Percentiles rank a stretch among this genome's conserved stretches.
Conservation (phyloP, 2,329 filamentous ascomycete species). For the Venturia oleaginea region DNA sequence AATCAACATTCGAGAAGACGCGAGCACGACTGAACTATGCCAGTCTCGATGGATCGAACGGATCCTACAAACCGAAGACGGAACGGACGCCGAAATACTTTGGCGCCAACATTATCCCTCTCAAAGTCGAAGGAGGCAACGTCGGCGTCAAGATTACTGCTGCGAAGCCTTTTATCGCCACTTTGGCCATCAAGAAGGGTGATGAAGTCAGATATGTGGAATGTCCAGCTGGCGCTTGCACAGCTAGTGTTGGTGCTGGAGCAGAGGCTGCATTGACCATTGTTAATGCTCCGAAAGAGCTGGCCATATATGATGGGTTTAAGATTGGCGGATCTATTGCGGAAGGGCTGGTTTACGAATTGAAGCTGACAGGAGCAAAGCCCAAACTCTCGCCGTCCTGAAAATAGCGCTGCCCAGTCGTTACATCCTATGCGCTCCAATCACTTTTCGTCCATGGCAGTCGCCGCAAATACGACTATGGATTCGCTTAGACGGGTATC, state of each 20-base stretch:
- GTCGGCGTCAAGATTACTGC: slow-evolving; percentile 28
- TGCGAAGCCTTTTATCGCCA: slow-evolving; percentile 31
- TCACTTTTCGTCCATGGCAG: too few relatives aligned
- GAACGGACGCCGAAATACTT: slow-evolving; percentile 39
- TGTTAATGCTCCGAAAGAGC: slow-evolving; percentile 38
- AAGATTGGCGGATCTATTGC: slow-evolving; percentile 1
- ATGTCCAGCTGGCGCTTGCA: background rate
- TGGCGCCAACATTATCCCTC: slow-evolving; percentile 42
- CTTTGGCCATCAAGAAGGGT: slow-evolving; percentile 30
- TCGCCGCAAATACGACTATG: too few relatives aligned
- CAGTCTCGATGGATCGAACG: slow-evolving; percentile 32
- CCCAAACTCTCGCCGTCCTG: background rate
- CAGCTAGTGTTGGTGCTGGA: background rate
- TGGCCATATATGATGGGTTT: slow-evolving; percentile 35
- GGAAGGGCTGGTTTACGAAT: slow-evolving; percentile 17
- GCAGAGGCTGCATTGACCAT: slow-evolving; percentile 36
- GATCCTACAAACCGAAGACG: slow-evolving; percentile 35
- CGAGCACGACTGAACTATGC: slow-evolving; percentile 16
- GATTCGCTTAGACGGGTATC: too few relatives aligned
- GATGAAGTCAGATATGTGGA: slow-evolving; percentile 27
- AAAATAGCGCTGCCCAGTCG: too few relatives aligned
- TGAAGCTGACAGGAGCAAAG: slow-evolving; percentile 20
- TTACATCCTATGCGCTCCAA: too few relatives aligned
- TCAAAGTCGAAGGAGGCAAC: slow-evolving; percentile 26
- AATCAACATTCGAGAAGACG: slow-evolving; percentile 30